Conservation (phyloP, 2,329 filamentous ascomycete species). For the Dactylellina sp. region DNA sequence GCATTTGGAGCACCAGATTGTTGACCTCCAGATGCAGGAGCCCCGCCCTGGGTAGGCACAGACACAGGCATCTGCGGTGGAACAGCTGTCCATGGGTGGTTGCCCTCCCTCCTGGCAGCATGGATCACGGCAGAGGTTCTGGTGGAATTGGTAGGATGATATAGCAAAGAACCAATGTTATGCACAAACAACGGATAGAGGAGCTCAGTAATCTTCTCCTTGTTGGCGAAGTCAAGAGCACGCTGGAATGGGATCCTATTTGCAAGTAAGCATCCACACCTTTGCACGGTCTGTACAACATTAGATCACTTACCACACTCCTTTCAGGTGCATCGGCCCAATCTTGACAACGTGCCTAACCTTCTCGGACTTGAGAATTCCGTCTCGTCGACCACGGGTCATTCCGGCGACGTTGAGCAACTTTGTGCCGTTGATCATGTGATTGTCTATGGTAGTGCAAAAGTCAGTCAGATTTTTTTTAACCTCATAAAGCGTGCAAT, state of each 20-base stretch:
- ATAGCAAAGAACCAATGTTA: slow-evolving; percentile 92
- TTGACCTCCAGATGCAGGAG: slow-evolving; percentile 44
- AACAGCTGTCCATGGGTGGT: slow-evolving; percentile 68
- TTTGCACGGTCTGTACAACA: background rate
- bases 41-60: slow-evolving; percentile 41
- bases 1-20: slow-evolving; percentile 61
- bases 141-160: slow-evolving; percentile 89
- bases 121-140: slow-evolving; percentile 88
- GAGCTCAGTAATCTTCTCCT: slow-evolving; percentile 97
- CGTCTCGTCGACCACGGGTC: slow-evolving; percentile 93
- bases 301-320: slow-evolving; percentile 79
- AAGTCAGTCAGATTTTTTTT: slow-evolving; percentile 26
- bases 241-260: slow-evolving; percentile 95
- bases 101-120: slow-evolving; percentile 73
- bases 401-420: slow-evolving; percentile 96
- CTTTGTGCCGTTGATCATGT: slow-evolving; percentile 99
- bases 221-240: slow-evolving; percentile 98
- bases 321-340: slow-evolving; percentile 98
- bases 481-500: slow-evolving; percentile 22
- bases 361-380: slow-evolving; percentile 98
- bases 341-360: slow-evolving; percentile 97
- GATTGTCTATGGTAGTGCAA: slow-evolving; percentile 75
- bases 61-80: slow-evolving; percentile 37
- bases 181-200: slow-evolving; percentile 97
- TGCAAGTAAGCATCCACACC: slow-evolving; percentile 46